These are phyloP conservation scores for Alopecurus myosuroides DNA, from an alignment of 176 grass and related monocot species.

Conservation along the genomic window DNA sequence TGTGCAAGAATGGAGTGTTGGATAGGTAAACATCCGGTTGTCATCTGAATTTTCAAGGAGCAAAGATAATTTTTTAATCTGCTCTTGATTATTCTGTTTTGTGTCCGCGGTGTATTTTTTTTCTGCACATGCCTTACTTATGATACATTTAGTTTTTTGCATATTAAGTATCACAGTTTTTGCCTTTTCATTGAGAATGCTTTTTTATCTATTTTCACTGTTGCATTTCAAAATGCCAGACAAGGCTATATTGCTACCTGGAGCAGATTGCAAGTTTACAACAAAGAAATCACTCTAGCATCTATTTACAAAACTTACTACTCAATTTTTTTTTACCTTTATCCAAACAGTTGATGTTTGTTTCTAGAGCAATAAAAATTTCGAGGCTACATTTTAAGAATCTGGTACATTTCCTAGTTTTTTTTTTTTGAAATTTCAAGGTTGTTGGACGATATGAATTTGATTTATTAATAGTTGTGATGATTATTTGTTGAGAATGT, in stretches of 20 bases:
- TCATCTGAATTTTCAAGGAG: conserved; percentile 8
- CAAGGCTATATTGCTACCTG: not conserved
- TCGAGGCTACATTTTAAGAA: not conserved
- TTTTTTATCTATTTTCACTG: not conserved
- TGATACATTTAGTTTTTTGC: not conserved
- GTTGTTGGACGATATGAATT: not conserved
- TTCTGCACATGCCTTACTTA: not conserved
- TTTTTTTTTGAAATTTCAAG: not conserved
- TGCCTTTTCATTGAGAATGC: not conserved
- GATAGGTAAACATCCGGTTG: conserved; percentile 68
- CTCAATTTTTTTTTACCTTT: not conserved
- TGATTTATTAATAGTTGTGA: conserved; percentile 11
- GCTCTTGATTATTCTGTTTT: conserved; percentile 14
- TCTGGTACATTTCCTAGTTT: not conserved
- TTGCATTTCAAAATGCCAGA: conserved; percentile 11
- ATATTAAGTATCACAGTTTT: not conserved
- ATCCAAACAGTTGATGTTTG: not conserved
- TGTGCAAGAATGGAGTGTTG: conserved; percentile 98
- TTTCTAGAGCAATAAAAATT: not conserved
- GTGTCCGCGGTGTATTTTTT: not conserved
- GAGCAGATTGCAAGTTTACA: not conserved
- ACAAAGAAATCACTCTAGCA: not conserved
- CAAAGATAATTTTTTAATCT: not conserved
- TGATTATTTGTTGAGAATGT: conserved; percentile 19
- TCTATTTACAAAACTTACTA: not conserved